phyloP scores from a whole-genome alignment of 2,329 filamentous ascomycete genomes.

The Clonostachys sp. region DNA sequence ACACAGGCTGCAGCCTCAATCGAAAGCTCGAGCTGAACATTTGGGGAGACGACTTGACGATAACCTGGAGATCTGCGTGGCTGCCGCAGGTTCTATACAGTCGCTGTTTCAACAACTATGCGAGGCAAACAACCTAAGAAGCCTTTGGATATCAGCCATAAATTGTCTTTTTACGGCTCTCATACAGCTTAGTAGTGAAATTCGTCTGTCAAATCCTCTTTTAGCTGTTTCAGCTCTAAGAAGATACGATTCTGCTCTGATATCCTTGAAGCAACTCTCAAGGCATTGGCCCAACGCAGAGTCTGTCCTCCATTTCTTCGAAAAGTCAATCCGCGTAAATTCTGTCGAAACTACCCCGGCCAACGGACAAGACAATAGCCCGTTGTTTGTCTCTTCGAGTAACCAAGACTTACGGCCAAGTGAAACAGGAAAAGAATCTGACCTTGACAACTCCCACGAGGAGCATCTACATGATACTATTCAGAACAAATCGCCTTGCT shows the following conservation, averaged over 20 bases:
- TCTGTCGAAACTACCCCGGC: too few relatives aligned
- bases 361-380: too few relatives aligned
- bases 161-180: constrained; percentile 21
- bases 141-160: constrained; percentile 17
- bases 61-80: constrained; percentile 20
- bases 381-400: too few relatives aligned
- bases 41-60: constrained; percentile 6
- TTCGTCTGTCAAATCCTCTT: constrained; percentile 18
- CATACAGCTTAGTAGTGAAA: constrained; percentile 16
- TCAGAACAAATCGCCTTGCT: too few relatives aligned
- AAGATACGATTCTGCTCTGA: constrained; percentile 17
- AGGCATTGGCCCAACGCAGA: constrained; percentile 15
- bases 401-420: too few relatives aligned
- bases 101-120: constrained; percentile 18
- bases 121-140: constrained; percentile 8
- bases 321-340: not conserved
- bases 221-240: constrained; percentile 18
- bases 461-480: too few relatives aligned
- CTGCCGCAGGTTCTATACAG: constrained; percentile 15
- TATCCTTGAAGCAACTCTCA: constrained; percentile 16
- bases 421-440: too few relatives aligned
- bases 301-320: not conserved
- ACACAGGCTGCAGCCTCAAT: not conserved
- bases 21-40: not conserved
- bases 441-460: too few relatives aligned